Base-by-base conservation (phyloP, 1,284 basidiomycete genomes). In the Cryptococcus sp. region DNA sequence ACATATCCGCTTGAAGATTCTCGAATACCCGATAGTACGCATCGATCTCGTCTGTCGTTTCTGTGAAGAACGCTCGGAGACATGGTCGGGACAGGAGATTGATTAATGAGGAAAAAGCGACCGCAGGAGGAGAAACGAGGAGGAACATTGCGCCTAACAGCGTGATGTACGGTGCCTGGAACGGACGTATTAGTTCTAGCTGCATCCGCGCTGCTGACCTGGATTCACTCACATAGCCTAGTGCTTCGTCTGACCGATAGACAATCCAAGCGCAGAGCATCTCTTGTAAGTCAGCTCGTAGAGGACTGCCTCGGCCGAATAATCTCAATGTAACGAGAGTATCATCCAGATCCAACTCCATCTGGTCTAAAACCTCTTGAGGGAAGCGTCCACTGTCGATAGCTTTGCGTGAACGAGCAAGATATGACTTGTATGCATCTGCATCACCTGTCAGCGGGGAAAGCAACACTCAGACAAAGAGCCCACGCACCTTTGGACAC, bases 191-290 rank as follows among this genome's bases (percentile, higher is more conserved):
- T 8, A 45, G 41, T 19, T 22, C n/a, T 13, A 34, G 29, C 29
- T 34, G 8, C 29, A 13, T 34, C 13, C 29, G 29, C 29, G 8
- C 29, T 34, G 29, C 29, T 34, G 2, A 10, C 8, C 2, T 13
- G 8, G 40, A 13, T 3, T 7, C 84, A 56, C 79, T 64, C 13
- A 85, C 85, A 74, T 95, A 96, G 48, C 88, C 87, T 38, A 91
- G 78, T 5, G 88, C 89, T 75, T 94, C 90, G 63, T 95, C 93
- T 29, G 88, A 88, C 38, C 93, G 85, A 40, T 92, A 84, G 26
- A 96, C 90, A 1, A 93, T 87, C 89, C 93, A 97, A 1, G 94
- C 93, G 65, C 86, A 87, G 15, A 97, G 78, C 78, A 98, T 83
- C 58, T 96, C 90, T 63, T 87, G 86, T 45, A 98, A 80, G 65